phyloP scores from a whole-genome alignment of 164 flowering plant species.

The Echeveria elegans region DNA sequence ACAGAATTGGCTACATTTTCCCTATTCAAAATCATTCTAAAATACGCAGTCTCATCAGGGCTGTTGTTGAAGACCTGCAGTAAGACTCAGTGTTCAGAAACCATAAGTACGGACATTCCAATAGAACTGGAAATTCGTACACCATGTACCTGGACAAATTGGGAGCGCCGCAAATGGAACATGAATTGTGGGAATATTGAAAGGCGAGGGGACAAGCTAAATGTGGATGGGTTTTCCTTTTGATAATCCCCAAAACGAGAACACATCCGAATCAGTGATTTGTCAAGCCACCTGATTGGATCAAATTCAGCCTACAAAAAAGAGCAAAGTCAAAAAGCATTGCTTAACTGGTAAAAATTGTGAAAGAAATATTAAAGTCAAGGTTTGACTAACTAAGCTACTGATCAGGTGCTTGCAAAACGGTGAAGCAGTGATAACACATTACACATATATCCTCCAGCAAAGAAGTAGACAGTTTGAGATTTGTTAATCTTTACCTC shows the following conservation, averaged over 20 bases:
- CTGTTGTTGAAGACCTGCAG: conserved; percentile 82
- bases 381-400: not conserved
- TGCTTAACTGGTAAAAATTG: not conserved
- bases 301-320: conserved; percentile 76
- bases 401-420: not conserved
- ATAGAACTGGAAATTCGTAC: not conserved
- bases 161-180: conserved; percentile 86
- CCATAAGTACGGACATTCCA: not conserved
- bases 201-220: conserved; percentile 75
- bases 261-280: conserved; percentile 77
- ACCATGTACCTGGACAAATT: conserved; percentile 80
- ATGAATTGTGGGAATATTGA: conserved; percentile 95
- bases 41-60: conserved; percentile 98
- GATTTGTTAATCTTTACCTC: conserved; percentile 46
- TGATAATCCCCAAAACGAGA: conserved; percentile 91
- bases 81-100: not conserved
- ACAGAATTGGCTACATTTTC: conserved; percentile 94
- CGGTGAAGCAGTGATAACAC: not conserved
- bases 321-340: conserved; percentile 5
- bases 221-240: conserved; percentile 79
- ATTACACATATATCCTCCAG: not conserved
- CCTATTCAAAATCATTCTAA: conserved; percentile 82
- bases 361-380: not conserved
- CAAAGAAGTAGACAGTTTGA: not conserved
- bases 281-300: conserved; percentile 93